Base-by-base conservation (phyloP, 371 early-diverging fungal species). In the Blakeslea trispora region DNA sequence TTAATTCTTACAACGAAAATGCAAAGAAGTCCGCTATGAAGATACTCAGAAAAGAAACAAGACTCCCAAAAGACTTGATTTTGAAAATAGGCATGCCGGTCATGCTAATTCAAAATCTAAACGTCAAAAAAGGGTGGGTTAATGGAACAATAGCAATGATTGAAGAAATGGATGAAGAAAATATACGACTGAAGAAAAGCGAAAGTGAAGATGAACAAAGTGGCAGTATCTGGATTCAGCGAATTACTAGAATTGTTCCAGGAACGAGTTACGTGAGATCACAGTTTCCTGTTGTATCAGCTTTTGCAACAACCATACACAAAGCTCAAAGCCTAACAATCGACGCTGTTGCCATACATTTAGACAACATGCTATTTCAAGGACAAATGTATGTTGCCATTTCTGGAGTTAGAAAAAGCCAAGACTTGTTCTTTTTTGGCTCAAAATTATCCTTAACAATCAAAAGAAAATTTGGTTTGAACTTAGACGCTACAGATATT, bases 381-480 rank as follows among this genome's bases (percentile, higher is more conserved):
- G 60, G 60, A 2, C 55, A 51, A 17, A 15, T 63, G 14, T 57
- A 63, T 44, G 45, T 45, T 1, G 45, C 53, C 1, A 53, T 53
- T 43, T 43, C 44, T 42, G 24, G 53, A 15, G 53, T 53, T 1
- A 6, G 53, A n/a, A 51, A 51, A 5, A 14, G 28, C 19, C 1
- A 21, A 44, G 19, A 6, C 10, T 21, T 44, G 44, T 19, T 3
- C 19, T 21, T 44, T 44, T 19, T 44, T 44, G 21, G 19, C 21
- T 3, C 44, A 5, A 19, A 44, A 18, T 19, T 10, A 19, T 19
- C 44, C 11, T 6, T 44, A 10, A 18, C 10, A 10, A 19, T 44
- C 44, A 44, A 44, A 7, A 44, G 28, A 44, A 44, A 18, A 21
- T 44, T 44, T 6, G 44, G 44, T 44, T n/a, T 18, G 11, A 19